phyloP scores from a whole-genome alignment of 805 yeast species.

The Candida quercuum region DNA sequence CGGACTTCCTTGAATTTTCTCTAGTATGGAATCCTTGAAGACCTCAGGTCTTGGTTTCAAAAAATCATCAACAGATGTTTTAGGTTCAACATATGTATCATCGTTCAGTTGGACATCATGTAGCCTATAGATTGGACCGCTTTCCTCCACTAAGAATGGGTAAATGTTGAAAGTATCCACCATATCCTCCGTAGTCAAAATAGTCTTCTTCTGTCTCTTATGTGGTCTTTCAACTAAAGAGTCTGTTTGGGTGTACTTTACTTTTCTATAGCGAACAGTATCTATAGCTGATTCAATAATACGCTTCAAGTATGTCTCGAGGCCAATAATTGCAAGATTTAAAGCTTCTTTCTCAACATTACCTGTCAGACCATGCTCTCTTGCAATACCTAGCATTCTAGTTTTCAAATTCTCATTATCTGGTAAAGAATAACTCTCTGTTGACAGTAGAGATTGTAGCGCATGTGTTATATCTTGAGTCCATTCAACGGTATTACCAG shows the following conservation, averaged over 20 bases:
- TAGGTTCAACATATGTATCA: conserved; percentile 32
- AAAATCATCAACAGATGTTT: conserved; percentile 18
- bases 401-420: conserved; percentile 65
- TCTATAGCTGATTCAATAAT: conserved; percentile 73
- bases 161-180: conserved; percentile 56
- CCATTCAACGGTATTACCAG: conserved; percentile 64
- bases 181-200: conserved; percentile 61
- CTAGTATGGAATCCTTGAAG: neutral
- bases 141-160: conserved; percentile 66
- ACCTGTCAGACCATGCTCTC: conserved; percentile 88
- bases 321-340: conserved; percentile 74
- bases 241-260: conserved; percentile 33
- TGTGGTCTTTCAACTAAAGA: conserved; percentile 1
- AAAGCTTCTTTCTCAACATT: conserved; percentile 70
- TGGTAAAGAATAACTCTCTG: conserved; percentile 78
- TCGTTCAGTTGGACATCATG: conserved; percentile 46
- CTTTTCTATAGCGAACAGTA: conserved; percentile 56
- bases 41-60: conserved; percentile 10
- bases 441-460: conserved; percentile 71
- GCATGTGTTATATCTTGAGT: conserved; percentile 90
- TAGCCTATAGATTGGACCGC: conserved; percentile 52
- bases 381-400: conserved; percentile 72
- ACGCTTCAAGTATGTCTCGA: conserved; percentile 74
- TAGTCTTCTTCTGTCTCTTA: conserved; percentile 25
- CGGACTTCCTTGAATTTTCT: neutral